Evolutionary conservation across 768 basidiomycete genomes (phyloP).

Genomic region (Amanita subjunquillea): DNA sequence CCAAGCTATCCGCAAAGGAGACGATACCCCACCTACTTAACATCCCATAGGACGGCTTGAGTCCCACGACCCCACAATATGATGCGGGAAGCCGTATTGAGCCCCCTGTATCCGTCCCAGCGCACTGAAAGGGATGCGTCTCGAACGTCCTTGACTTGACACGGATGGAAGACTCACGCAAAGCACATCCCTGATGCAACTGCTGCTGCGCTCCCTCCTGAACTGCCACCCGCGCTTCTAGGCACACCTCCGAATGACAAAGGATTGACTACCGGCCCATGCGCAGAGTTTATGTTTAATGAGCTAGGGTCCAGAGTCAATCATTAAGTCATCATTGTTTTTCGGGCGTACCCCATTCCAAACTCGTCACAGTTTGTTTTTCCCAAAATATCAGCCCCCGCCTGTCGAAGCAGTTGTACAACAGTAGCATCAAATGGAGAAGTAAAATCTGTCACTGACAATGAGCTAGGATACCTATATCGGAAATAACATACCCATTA

Average conservation of each 20-base stretch:
- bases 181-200: constrained; percentile 79
- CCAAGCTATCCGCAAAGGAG: constrained; percentile 89
- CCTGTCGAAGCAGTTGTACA: constrained; percentile 45
- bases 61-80: constrained; percentile 84
- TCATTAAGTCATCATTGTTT: neutral
- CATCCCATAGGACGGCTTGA: constrained; percentile 94
- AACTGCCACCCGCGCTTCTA: constrained; percentile 84
- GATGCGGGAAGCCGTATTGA: constrained; percentile 89
- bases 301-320: constrained; percentile 37
- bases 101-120: constrained; percentile 94
- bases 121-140: constrained; percentile 39
- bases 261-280: constrained; percentile 79
- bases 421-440: constrained; percentile 87
- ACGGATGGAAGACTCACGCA: constrained; percentile 44
- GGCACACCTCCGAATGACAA: constrained; percentile 18
- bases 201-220: constrained; percentile 91
- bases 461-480: neutral
- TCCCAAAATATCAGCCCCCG: constrained; percentile 68
- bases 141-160: neutral
- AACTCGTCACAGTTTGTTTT: constrained; percentile 98
- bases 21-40: constrained; percentile 88
- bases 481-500: constrained; percentile 35
- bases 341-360: constrained; percentile 78
- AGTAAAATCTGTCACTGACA: constrained; percentile 40
- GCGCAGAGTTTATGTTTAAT: constrained; percentile 59